phyloP scores from a whole-genome alignment of 2,329 filamentous ascomycete species.

The Phialophora tarda region DNA sequence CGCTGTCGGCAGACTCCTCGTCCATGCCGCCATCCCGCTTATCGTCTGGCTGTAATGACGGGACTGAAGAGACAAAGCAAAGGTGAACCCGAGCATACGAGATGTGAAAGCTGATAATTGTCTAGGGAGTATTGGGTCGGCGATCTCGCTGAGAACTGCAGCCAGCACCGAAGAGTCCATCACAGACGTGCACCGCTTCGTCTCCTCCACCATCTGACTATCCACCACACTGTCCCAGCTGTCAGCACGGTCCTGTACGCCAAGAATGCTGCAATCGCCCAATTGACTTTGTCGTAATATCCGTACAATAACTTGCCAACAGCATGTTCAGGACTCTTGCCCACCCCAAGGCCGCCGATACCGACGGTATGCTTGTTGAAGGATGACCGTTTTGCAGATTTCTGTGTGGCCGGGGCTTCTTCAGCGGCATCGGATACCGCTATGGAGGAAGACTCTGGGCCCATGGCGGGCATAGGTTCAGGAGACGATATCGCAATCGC shows the following conservation, averaged over 20 bases:
- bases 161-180: neutral
- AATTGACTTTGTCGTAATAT: conserved; percentile 50
- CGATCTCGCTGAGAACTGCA: neutral
- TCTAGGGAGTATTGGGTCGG: neutral
- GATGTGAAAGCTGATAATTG: neutral
- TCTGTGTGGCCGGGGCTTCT: conserved; percentile 19
- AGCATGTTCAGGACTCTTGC: conserved; percentile 46
- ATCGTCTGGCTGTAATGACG: neutral
- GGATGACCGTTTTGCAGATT: conserved; percentile 16
- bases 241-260: conserved; percentile 46
- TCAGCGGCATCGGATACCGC: conserved; percentile 13
- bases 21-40: too few relatives aligned
- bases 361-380: conserved; percentile 47
- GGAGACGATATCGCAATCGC: conserved; percentile 28
- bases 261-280: conserved; percentile 50
- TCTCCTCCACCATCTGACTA: conserved; percentile 32
- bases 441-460: conserved; percentile 10
- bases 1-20: too few relatives aligned
- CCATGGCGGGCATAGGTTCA: conserved; percentile 28
- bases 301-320: conserved; percentile 51
- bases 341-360: conserved; percentile 48
- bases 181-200: conserved; percentile 9
- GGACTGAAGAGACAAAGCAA: neutral
- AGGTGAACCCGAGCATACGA: neutral
- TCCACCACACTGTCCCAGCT: conserved; percentile 29